Evolutionary conservation across 306 rosid species (phyloP), one percentile per base, ranked within the genome.

Genomic region (Citrullus amarus): DNA sequence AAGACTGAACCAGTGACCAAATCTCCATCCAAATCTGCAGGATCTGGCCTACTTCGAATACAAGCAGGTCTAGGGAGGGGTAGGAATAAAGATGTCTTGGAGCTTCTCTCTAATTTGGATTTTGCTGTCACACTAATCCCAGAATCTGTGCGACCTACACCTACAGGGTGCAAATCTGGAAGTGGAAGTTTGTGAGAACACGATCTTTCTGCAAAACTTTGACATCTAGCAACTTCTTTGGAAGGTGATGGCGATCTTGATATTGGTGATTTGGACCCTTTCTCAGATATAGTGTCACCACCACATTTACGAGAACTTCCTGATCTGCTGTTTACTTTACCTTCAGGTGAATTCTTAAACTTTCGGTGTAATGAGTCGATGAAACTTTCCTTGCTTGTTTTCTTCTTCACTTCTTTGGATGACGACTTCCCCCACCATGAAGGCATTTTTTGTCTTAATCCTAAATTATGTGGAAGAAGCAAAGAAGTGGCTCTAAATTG

Each of bases 241-340:
- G 96, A 91, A 76, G 99, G 98, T 9, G 99, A 96, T 78, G 98
- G 91, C 3, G 97, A 93, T 84, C 96, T 88, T 80, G 98, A 90
- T 82, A 68, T 57, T 39, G 96, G 98, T 46, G 97, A 89, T 72
- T 46, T 88, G 85, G 88, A 88, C 65, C 93, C 97, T 83, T 81
- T 91, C 87, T 96, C 99, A 7, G 99, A 96, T 78, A 88, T 65
- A 75, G 98, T 88, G 83, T 91, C 99, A 88, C 84, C 86, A 89
- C 86, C 79, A 53, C 77, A 91, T 77, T 88, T 86, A 74, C 77
- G 89, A 78, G 96, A 81, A 60, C 85, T 92, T 85, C 91, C 93
- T n/a, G 93, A 85, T 85, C 85, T 85, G 84, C 84, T 32, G 66
- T 81, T 86, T 63, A 82, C 85, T 82, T 84, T 91, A 79, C 87